Conservation (phyloP, 1,284 basidiomycete species). For the Sanghuangporus weigelae region DNA sequence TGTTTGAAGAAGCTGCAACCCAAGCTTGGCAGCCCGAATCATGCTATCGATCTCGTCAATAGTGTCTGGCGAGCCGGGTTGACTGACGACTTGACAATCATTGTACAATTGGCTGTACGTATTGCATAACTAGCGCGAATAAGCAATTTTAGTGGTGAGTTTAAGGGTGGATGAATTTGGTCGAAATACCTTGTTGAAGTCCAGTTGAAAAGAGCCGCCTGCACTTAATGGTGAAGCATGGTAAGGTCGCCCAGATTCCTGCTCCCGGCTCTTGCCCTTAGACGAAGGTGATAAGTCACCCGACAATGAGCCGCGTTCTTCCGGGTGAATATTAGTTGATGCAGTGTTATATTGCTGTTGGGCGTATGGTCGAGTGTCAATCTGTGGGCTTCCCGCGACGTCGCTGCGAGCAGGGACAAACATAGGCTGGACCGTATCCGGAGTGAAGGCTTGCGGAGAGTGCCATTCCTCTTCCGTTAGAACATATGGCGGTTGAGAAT, state of each 20-base stretch:
- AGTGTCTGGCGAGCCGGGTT: conserved; percentile 26
- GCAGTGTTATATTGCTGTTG: conserved; percentile 9
- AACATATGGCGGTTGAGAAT: conserved; percentile 29
- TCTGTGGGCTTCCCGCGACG: conserved; percentile 1
- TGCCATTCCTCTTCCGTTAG: conserved; percentile 31
- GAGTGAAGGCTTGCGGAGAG: conserved; percentile 23
- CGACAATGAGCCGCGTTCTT: conserved; percentile 6
- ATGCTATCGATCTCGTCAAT: conserved; percentile 41
- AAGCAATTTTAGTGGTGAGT: not conserved
- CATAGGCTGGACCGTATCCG: conserved; percentile 25
- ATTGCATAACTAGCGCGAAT: conserved; percentile 35
- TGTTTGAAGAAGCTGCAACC: conserved; percentile 46
- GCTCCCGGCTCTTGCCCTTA: conserved; percentile 19
- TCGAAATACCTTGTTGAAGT: conserved; percentile 14
- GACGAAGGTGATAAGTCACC: conserved; percentile 11
- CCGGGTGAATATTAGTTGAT: not conserved
- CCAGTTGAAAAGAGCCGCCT: not conserved
- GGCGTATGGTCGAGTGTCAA: conserved; percentile 7
- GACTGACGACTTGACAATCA: conserved; percentile 30
- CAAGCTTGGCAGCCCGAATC: conserved; percentile 46
- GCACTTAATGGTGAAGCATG: conserved; percentile 7
- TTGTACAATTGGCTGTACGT: conserved; percentile 43
- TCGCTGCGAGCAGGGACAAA: conserved; percentile 10
- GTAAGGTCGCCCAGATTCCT: not conserved
- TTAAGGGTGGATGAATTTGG: not conserved